Evolutionary conservation across 306 rosid genomes (phyloP).

Genomic region (Vigna hirtella): DNA sequence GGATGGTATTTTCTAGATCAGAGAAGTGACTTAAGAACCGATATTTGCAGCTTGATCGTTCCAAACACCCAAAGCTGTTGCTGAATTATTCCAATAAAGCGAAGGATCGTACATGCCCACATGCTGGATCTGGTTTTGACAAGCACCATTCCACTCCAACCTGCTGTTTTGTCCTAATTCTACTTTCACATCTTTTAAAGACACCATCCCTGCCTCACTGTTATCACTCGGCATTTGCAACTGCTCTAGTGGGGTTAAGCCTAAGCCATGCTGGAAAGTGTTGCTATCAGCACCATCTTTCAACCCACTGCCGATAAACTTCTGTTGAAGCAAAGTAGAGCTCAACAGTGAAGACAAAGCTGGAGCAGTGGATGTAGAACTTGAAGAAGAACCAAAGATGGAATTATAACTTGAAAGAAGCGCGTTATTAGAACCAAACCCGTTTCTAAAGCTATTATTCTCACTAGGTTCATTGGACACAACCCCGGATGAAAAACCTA

Average conservation of each 20-base stretch:
- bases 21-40: constrained; percentile 78
- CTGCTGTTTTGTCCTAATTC: constrained; percentile 52
- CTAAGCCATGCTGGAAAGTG: constrained; percentile 47
- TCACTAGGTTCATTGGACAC: constrained; percentile 36
- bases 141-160: constrained; percentile 47
- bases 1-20: constrained; percentile 58
- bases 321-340: constrained; percentile 53
- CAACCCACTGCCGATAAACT: constrained; percentile 52
- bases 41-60: constrained; percentile 64
- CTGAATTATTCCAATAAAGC: constrained; percentile 66
- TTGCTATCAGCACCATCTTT: constrained; percentile 45
- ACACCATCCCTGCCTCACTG: constrained; percentile 25
- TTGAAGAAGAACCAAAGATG: constrained; percentile 53
- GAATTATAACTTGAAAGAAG: constrained; percentile 59
- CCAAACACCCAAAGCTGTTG: constrained; percentile 62
- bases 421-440: constrained; percentile 46
- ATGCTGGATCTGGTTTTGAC: constrained; percentile 66
- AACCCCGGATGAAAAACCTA: constrained; percentile 64
- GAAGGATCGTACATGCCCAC: constrained; percentile 68
- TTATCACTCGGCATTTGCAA: constrained; percentile 43
- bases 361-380: constrained; percentile 42
- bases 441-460: constrained; percentile 42
- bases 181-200: constrained; percentile 62
- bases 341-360: constrained; percentile 64
- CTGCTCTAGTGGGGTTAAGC: constrained; percentile 57